A percentile compares a stretch with the other conserved stretches of the same genome.
Evolutionary conservation across 2,329 filamentous ascomycete species (phyloP).

Genomic region (Neodidymelliopsis sp.): DNA sequence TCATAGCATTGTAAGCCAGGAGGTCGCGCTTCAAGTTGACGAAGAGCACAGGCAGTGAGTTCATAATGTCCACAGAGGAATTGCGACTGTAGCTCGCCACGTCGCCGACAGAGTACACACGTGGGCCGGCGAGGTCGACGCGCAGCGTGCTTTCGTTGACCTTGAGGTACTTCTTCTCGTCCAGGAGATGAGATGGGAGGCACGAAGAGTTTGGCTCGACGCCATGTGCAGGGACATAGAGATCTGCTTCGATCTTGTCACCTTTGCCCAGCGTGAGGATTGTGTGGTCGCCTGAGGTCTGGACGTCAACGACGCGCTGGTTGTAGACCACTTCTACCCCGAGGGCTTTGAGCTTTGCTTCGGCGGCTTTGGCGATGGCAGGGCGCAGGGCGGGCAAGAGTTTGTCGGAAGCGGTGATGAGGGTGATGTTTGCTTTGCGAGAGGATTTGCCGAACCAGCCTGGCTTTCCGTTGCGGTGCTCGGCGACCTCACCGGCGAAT

Average conservation of each 20-base stretch:
- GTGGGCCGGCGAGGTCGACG: slow-evolving; percentile 53
- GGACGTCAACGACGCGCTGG: slow-evolving; percentile 40
- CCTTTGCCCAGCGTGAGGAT: slow-evolving; percentile 53
- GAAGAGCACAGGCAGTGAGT: slow-evolving; percentile 50
- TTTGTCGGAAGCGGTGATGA: slow-evolving; percentile 52
- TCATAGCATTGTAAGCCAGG: slow-evolving; percentile 34
- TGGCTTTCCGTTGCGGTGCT: slow-evolving; percentile 51
- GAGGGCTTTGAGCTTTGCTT: slow-evolving; percentile 55
- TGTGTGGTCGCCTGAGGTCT: slow-evolving; percentile 49
- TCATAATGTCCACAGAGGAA: slow-evolving; percentile 51
- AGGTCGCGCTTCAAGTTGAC: slow-evolving; percentile 59
- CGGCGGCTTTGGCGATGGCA: slow-evolving; percentile 52
- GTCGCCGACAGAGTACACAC: slow-evolving; percentile 60
- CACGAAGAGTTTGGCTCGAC: slow-evolving; percentile 61
- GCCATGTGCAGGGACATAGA: slow-evolving; percentile 63
- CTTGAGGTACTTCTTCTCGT: slow-evolving; percentile 56
- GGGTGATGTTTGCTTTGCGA: slow-evolving; percentile 52
- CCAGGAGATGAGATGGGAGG: slow-evolving; percentile 58
- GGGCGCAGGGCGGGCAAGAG: slow-evolving; percentile 54
- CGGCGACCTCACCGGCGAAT: slow-evolving; percentile 58
- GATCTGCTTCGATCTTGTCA: slow-evolving; percentile 55
- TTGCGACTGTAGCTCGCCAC: slow-evolving; percentile 54
- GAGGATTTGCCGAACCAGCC: slow-evolving; percentile 45
- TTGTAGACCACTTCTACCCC: slow-evolving; percentile 57
- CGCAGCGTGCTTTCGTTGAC: slow-evolving; percentile 57